Evolutionary conservation across 768 basidiomycete genomes (phyloP).

Genomic region (Naganishia antarctica): DNA sequence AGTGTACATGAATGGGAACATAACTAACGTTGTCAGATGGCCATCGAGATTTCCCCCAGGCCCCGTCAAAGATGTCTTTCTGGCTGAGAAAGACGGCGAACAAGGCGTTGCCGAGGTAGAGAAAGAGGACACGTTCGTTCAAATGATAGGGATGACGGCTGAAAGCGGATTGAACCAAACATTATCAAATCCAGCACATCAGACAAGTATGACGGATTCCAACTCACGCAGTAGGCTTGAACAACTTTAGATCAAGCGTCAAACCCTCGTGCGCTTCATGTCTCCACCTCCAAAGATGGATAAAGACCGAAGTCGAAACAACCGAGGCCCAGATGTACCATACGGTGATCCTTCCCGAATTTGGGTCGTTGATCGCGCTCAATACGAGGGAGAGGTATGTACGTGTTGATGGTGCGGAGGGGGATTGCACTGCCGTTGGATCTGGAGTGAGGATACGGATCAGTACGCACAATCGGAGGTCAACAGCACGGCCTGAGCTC

Average conservation of each 20-base stretch:
- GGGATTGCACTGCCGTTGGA: background rate
- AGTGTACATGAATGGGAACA: background rate
- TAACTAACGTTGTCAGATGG: constrained; percentile 17
- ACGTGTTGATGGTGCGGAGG: background rate
- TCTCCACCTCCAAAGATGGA: constrained; percentile 16
- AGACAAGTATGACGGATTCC: background rate
- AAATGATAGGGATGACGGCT: constrained; percentile 39
- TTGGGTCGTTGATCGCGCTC: background rate
- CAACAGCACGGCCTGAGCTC: no score
- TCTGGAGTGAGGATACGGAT: background rate
- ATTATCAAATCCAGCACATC: background rate
- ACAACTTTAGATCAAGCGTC: constrained; percentile 3
- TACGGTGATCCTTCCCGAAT: background rate
- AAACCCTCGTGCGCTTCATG: constrained; percentile 16
- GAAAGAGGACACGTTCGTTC: constrained; percentile 41
- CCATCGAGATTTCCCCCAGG: constrained; percentile 24
- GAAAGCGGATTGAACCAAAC: background rate
- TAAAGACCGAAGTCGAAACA: background rate
- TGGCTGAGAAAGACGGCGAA: constrained; percentile 32
- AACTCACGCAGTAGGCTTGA: constrained; percentile 17
- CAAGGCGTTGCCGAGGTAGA: constrained; percentile 31
- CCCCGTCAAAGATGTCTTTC: constrained; percentile 32
- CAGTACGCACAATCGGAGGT: no score
- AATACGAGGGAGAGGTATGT: constrained; percentile 14
- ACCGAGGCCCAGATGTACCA: constrained; percentile 17